Evolutionary conservation across 2,329 filamentous ascomycete species (phyloP).

Genomic region (Colletotrichum paranaense): DNA sequence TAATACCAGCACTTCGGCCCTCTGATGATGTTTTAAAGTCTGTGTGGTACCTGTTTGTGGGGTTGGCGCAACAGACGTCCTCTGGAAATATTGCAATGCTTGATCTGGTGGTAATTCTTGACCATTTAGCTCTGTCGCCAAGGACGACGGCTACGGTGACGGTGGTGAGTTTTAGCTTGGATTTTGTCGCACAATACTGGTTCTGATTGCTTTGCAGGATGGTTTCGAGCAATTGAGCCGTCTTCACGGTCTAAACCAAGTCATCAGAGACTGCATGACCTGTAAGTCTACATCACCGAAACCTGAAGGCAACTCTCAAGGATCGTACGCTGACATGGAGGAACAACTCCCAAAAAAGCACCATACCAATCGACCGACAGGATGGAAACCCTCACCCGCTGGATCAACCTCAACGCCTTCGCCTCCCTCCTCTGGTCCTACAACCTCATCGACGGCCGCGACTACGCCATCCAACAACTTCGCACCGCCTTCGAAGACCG

Average conservation of each 20-base stretch:
- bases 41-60: conserved; percentile 33
- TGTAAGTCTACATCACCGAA: conserved; percentile 7
- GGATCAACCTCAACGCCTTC: conserved; percentile 34
- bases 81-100: conserved; percentile 29
- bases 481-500: conserved; percentile 34
- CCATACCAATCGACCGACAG: not conserved
- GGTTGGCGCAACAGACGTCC: conserved; percentile 35
- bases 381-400: not conserved
- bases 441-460: conserved; percentile 31
- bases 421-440: conserved; percentile 35
- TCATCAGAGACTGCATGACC: conserved; percentile 17
- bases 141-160: conserved; percentile 23
- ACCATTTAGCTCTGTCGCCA: conserved; percentile 24
- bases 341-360: not conserved
- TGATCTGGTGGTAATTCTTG: conserved; percentile 27
- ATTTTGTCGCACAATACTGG: too few relatives aligned
- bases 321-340: too few relatives aligned
- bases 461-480: conserved; percentile 31
- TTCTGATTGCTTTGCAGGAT: not conserved
- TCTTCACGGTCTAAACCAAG: conserved; percentile 9
- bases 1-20: not conserved
- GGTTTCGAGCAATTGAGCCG: conserved; percentile 28
- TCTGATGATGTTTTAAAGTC: conserved; percentile 12
- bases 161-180: not conserved
- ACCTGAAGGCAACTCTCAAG: not conserved